Conservation (phyloP, 1,284 basidiomycete species). For the Erythrobasidium hasegawianum region DNA sequence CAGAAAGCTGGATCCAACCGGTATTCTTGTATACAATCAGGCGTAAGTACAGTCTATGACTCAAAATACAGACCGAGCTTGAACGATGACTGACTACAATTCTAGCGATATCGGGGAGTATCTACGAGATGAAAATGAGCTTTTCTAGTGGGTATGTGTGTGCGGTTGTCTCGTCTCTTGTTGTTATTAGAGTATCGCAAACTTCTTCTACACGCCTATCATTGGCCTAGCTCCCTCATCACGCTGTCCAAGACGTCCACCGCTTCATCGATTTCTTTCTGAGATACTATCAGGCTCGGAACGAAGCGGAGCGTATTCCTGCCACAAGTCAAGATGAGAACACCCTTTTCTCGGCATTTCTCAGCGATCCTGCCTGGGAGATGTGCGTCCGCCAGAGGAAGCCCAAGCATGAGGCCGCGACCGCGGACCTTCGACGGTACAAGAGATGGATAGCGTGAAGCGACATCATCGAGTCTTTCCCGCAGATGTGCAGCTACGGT, state of each 20-base stretch:
- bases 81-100: constrained; percentile 3
- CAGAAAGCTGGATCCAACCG: constrained; percentile 93
- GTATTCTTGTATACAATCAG: constrained; percentile 98
- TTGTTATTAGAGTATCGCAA: neutral
- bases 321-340: constrained; percentile 85
- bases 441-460: constrained; percentile 66
- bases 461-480: constrained; percentile 59
- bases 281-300: constrained; percentile 77
- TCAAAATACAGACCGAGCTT: neutral
- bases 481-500: constrained; percentile 57
- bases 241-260: constrained; percentile 81
- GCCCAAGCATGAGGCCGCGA: constrained; percentile 77
- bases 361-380: constrained; percentile 60
- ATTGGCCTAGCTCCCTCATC: constrained; percentile 47
- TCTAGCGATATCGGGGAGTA: constrained; percentile 92
- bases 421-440: constrained; percentile 66
- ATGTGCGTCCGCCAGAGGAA: constrained; percentile 62
- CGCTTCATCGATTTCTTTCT: constrained; percentile 75
- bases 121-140: constrained; percentile 74
- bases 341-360: constrained; percentile 79
- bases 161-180: constrained; percentile 3
- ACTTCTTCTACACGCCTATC: neutral
- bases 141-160: constrained; percentile 16
- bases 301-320: constrained; percentile 82
- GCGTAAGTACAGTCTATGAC: constrained; percentile 60